Evolutionary conservation across 2,329 filamentous ascomycete species (phyloP), one percentile per base, ranked within the genome.

Genomic region (Dactylonectria estremocensis): DNA sequence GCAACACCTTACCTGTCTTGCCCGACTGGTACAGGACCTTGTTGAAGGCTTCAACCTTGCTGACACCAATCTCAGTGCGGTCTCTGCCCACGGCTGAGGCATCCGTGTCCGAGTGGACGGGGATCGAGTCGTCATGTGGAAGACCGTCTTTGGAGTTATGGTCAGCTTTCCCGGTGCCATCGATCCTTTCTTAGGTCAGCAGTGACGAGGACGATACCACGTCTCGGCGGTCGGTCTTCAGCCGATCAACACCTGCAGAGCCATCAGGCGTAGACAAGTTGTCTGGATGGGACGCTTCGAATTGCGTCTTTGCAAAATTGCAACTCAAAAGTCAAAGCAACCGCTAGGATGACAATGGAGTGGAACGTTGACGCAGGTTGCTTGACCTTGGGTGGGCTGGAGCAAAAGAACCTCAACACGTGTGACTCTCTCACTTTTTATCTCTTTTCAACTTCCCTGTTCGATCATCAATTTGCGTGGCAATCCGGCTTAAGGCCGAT

Each of bases 11-110:
- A 60, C 79, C 80, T 5, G 71, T 74, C 52, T 64, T 74, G 54
- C 80, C 80, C 1, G 80, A 81, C 71, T 80, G 74, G 73, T 82
- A 81, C 28, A 82, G 76, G 2, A 80, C 79, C 73, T 79, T 80
- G 77, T 81, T 82, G 71, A 82, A 82, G 64, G 80, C 80, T 70
- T 82, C 79, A 52, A 81, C 80, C 24, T 72, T 76, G 61, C 74
- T 77, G 18, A 82, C 80, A 22, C 80, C 80, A 22, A 76, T 73
- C 24, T 69, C 73, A 5, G 48, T 62, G n/a, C 61, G 67, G 13
- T 20, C 20, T 13, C 22, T 20, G 11, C 20, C 20, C n/a, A 18
- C 43, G 45, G 18, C 18, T 9, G 45, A 22, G 33, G 56, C 49
- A 20, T 37, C 28, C n/a, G 43, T 10, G 18, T 49, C 24, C 9